Evolutionary conservation across 1,284 basidiomycete species (phyloP), one percentile per base, ranked within the genome.

Genomic region (Papiliotrema nemorosa): DNA sequence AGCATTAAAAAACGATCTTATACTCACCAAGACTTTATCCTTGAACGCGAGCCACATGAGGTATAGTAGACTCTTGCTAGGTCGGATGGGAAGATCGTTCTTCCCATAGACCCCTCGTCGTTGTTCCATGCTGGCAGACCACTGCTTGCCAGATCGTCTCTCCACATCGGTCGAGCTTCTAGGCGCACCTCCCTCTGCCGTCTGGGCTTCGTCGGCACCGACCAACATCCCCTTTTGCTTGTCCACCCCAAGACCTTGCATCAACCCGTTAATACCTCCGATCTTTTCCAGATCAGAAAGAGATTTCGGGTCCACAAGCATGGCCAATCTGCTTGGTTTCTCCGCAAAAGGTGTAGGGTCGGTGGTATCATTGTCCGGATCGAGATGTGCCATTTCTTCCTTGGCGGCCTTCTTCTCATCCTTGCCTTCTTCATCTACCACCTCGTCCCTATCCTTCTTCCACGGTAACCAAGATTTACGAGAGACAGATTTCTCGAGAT

Each of bases 11-110:
- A 1, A 35, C 29, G 18, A 31, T 46, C 38, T 40, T 31, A 16
- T 58, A 88, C 86, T 62, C 56, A 79, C 78, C 68, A 97, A 76
- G 60, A 97, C 89, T 78, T 93, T 97, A 76, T 97, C 94, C 76
- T 94, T 90, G 67, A 97, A 78, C 2, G 94, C 93, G 31, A 88
- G 76, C 88, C 88, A 96, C 90, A 97, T 97, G 36, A 98, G 80
- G 58, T 81, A 78, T 39, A 91, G 77, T 18, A 98, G 78, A 25
- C 81, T 82, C 77, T 96, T 97, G 59, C 82, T 84, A 51, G 82
- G 80, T 36, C 89, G 83, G 5, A 77, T 76, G 1, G 94, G 94
- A 1, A 97, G 78, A 25, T 86, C 70, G 67, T 98, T 98, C 54
- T 79, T 76, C 34, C 94, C 94, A 66, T 86, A 98, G 0, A 97